phyloP scores from a whole-genome alignment of 176 grass and related monocot genomes.

The Chloris gayana region DNA sequence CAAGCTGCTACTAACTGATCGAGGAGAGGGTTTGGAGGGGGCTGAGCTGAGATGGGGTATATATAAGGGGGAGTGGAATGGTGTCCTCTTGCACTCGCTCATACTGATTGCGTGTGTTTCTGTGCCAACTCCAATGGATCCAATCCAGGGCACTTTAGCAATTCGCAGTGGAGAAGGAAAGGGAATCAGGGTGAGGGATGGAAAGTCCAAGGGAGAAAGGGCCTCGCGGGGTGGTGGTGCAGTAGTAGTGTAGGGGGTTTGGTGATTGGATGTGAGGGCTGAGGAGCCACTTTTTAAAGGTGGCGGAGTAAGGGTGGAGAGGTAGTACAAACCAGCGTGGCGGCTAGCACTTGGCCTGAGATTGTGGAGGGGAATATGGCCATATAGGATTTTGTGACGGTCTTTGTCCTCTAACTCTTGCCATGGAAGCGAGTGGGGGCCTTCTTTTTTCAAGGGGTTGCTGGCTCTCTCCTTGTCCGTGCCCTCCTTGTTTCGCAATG shows the following conservation, averaged over 20 bases:
- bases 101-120: slow-evolving; percentile 68
- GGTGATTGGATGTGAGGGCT: slow-evolving; percentile 70
- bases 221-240: slow-evolving; percentile 24
- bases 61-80: slow-evolving; percentile 49
- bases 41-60: slow-evolving; percentile 38
- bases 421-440: slow-evolving; percentile 32
- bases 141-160: slow-evolving; percentile 46
- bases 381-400: slow-evolving; percentile 72
- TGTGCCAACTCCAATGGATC: slow-evolving; percentile 73
- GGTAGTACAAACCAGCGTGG: slow-evolving; percentile 70
- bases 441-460: slow-evolving; percentile 35
- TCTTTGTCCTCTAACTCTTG: slow-evolving; percentile 65
- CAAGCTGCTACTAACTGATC: neutral
- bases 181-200: slow-evolving; percentile 69
- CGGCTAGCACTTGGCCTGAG: slow-evolving; percentile 71
- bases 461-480: slow-evolving; percentile 32
- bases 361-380: slow-evolving; percentile 65
- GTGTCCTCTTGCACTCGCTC: slow-evolving; percentile 64
- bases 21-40: slow-evolving; percentile 27
- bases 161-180: slow-evolving; percentile 47
- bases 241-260: slow-evolving; percentile 49
- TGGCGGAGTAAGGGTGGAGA: slow-evolving; percentile 60
- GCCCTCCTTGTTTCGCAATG: slow-evolving; percentile 32
- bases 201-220: slow-evolving; percentile 72
- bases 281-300: slow-evolving; percentile 87